A percentile compares a stretch with the other conserved stretches of the same genome.
These are phyloP conservation scores for Termitomyces bulborhizus DNA, from an alignment of 768 basidiomycete species.

Conservation along the genomic window DNA sequence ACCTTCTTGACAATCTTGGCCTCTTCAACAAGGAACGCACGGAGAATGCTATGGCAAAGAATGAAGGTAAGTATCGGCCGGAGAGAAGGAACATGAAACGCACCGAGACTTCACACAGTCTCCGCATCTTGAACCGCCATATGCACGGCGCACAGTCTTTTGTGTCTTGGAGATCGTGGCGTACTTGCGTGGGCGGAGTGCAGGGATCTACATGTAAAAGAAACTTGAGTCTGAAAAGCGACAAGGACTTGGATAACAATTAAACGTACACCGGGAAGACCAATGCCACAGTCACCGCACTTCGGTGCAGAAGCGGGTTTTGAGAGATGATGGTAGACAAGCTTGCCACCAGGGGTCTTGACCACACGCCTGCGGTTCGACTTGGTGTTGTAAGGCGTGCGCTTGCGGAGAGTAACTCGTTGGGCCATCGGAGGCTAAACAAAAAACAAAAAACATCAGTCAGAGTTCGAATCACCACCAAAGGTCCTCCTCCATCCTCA, in stretches of 20 bases:
- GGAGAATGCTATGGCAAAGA: slow-evolving; percentile 68
- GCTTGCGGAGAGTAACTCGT: slow-evolving; percentile 99
- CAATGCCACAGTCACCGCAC: slow-evolving; percentile 97
- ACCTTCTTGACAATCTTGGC: slow-evolving; percentile 99
- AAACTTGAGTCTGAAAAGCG: not conserved
- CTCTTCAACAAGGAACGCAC: slow-evolving; percentile 98
- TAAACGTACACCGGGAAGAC: slow-evolving; percentile 82
- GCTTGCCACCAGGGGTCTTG: slow-evolving; percentile 97
- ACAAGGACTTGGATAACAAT: not conserved
- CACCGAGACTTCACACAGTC: slow-evolving; percentile 94
- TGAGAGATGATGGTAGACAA: slow-evolving; percentile 97
- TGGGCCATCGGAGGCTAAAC: slow-evolving; percentile 72
- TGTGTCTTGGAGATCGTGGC: slow-evolving; percentile 94
- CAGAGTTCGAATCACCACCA: not conserved
- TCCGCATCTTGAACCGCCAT: slow-evolving; percentile 96
- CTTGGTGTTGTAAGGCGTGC: slow-evolving; percentile 95
- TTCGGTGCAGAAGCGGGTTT: slow-evolving; percentile 89
- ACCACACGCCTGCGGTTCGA: slow-evolving; percentile 93
- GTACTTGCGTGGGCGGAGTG: slow-evolving; percentile 93
- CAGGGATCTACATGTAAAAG: slow-evolving; percentile 60
- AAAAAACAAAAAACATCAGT: not conserved
- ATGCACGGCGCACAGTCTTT: slow-evolving; percentile 94
- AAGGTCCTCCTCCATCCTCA: not conserved
- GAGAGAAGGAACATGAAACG: slow-evolving; percentile 18
- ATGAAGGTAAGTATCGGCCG: slow-evolving; percentile 5